phyloP scores from a whole-genome alignment of 805 yeast species.

The Wickerhamomyces mucosus region DNA sequence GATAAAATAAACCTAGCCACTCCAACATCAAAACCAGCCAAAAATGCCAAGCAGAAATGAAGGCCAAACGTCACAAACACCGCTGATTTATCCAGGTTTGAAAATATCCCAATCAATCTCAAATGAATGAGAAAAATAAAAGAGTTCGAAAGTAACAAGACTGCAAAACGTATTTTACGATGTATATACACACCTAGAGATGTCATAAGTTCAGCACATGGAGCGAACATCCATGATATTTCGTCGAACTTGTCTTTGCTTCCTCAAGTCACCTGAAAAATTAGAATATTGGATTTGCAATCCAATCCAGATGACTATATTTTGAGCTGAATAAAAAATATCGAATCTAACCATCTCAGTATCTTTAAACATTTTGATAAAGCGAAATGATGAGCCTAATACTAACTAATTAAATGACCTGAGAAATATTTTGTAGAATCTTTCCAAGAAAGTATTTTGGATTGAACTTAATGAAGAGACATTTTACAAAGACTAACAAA shows the following conservation, averaged over 20 bases:
- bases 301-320: constrained; percentile 47
- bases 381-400: constrained; percentile 34
- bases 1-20: neutral
- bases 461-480: constrained; percentile 57
- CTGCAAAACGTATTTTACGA: constrained; percentile 40
- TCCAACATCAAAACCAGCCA: constrained; percentile 1
- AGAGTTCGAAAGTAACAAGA: constrained; percentile 25
- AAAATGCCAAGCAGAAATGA: neutral
- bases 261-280: constrained; percentile 47
- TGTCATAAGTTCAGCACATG: constrained; percentile 46
- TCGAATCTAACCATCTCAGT: constrained; percentile 45
- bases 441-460: constrained; percentile 41
- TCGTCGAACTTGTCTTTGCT: constrained; percentile 46
- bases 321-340: constrained; percentile 40
- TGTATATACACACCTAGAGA: constrained; percentile 50
- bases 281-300: constrained; percentile 52
- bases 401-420: constrained; percentile 35
- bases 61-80: constrained; percentile 7
- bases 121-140: constrained; percentile 25
- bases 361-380: constrained; percentile 57
- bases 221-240: constrained; percentile 36
- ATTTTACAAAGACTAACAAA: constrained; percentile 40
- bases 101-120: constrained; percentile 25
- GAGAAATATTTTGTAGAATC: constrained; percentile 28
- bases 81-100: constrained; percentile 19